Base-by-base conservation (phyloP, 305 asterid species). In the Solanum hybrid region DNA sequence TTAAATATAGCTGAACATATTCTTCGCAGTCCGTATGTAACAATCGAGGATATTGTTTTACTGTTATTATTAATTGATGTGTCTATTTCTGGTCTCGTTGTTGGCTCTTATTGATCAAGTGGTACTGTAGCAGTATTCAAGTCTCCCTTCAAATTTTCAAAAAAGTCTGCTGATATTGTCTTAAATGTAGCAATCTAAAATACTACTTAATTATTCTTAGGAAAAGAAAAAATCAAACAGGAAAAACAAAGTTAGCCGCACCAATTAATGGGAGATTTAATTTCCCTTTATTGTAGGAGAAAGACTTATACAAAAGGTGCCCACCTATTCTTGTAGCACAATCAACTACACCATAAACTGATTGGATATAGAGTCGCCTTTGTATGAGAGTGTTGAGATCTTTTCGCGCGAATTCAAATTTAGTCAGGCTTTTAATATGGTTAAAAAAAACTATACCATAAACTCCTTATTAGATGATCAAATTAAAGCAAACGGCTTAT, bases 391-490 rank as follows among this genome's bases (percentile, higher is more conserved):
- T 40, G 45, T 3, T 38, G 4, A 38, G 0, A 10, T 36, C 4
- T 38, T 38, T 38, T 10, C 4, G 4, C 0, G 0, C 0, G 4
- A 51, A 15, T 51, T 2, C 0, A 1, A 15, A 51, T 51, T 51
- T 5, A 15, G 0, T 51, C 4, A 1, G 3, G 0, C 1, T 14
- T 3, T 3, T 9, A 37, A 2, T 38, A 38, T 38, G 0, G 0
- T 0, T 12, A 40, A 29, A 45, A 4, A 14, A 45, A 6, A 6
- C n/a, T 12, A 37, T 3, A 79, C 4, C 5, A 35, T 51, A 51
- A 15, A 51, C 60, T 22, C 32, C 85, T 78, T 3, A n/a, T 1
- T 36, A 10, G 32, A 36, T 22, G 45, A 3, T 6, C 19, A 34
- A 10, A 8, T 76, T 22, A 78, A 78, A 36, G 85, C 56, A n/a